Percentiles rank a stretch among this genome's conserved stretches.
Evolutionary conservation across 495 filamentous ascomycete species (phyloP).

Genomic region (Penicillium pancosmium): DNA sequence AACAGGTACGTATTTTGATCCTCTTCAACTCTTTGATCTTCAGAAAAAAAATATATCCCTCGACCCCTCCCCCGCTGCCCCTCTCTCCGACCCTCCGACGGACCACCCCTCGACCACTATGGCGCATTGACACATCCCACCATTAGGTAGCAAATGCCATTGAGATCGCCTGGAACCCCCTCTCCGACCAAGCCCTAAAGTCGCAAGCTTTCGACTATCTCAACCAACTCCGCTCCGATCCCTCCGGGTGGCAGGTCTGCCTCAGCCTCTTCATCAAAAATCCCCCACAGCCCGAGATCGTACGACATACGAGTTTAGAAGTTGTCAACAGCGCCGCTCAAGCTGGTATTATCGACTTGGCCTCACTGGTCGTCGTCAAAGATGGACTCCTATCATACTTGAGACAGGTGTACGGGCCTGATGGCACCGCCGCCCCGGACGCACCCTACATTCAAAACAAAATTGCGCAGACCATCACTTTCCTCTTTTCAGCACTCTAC

Average conservation of each 20-base stretch:
- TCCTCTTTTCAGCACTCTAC: slow-evolving; percentile 85
- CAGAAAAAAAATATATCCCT: slow-evolving; percentile 21
- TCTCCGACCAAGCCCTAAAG: slow-evolving; percentile 73
- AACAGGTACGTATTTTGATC: slow-evolving; percentile 41
- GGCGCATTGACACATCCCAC: slow-evolving; percentile 17
- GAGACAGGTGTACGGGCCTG: slow-evolving; percentile 66
- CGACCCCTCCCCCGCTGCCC: slow-evolving; percentile 24
- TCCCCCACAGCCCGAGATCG: slow-evolving; percentile 79
- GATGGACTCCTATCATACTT: slow-evolving; percentile 79
- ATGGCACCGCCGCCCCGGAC: slow-evolving; percentile 59
- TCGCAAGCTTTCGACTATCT: slow-evolving; percentile 86
- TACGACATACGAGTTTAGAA: slow-evolving; percentile 85
- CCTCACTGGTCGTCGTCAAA: slow-evolving; percentile 69
- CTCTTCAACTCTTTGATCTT: slow-evolving; percentile 8
- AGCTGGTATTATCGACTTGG: slow-evolving; percentile 65
- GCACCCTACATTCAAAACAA: slow-evolving; percentile 88
- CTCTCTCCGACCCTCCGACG: slow-evolving; percentile 28
- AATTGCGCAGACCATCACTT: slow-evolving; percentile 90
- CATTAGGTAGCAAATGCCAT: slow-evolving; percentile 86
- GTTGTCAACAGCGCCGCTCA: slow-evolving; percentile 90
- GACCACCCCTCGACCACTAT: slow-evolving; percentile 3
- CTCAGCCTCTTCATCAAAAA: slow-evolving; percentile 78
- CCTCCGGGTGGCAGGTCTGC: slow-evolving; percentile 84
- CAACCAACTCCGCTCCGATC: slow-evolving; percentile 75
- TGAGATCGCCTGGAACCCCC: slow-evolving; percentile 82